A percentile compares a stretch with the other conserved stretches of the same genome.
Evolutionary conservation across 192 early-diverging fungal genomes (phyloP).

Genomic region (Coemansia sp.): DNA sequence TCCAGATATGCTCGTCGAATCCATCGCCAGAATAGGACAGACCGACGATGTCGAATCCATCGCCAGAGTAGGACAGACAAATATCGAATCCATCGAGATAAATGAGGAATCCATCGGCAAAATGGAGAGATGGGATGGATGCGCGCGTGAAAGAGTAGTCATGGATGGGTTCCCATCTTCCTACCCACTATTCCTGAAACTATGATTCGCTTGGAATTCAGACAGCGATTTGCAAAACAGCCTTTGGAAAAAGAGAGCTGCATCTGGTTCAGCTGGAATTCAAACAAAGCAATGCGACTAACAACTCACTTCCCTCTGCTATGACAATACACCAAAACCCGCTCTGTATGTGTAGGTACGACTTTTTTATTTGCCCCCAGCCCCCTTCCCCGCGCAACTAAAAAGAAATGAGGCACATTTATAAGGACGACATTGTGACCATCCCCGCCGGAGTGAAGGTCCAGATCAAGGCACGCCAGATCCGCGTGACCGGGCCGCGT

Average conservation of each 20-base stretch:
- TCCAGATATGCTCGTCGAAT: neutral
- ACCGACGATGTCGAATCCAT: neutral
- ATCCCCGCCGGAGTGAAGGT: conserved; percentile 89
- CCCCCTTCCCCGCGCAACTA: neutral
- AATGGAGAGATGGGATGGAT: too few relatives aligned
- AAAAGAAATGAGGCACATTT: conserved; percentile 85
- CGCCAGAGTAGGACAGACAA: neutral
- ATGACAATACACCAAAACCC: too few relatives aligned
- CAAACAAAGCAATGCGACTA: neutral
- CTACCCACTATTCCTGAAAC: too few relatives aligned
- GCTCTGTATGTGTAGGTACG: conserved; percentile 10
- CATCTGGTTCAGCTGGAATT: neutral
- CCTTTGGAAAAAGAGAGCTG: too few relatives aligned
- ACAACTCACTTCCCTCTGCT: too few relatives aligned
- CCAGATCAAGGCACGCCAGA: conserved; percentile 82
- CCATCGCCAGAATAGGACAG: neutral
- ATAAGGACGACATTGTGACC: conserved; percentile 82
- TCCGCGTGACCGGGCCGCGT: conserved; percentile 89
- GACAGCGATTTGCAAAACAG: too few relatives aligned
- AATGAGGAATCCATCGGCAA: too few relatives aligned
- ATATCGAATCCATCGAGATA: neutral
- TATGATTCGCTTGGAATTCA: too few relatives aligned
- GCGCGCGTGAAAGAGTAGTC: too few relatives aligned
- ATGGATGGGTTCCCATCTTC: too few relatives aligned
- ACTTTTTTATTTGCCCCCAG: neutral